phyloP scores from a whole-genome alignment of 2,329 filamentous ascomycete genomes.

The Pseudocercospora eumusae region DNA sequence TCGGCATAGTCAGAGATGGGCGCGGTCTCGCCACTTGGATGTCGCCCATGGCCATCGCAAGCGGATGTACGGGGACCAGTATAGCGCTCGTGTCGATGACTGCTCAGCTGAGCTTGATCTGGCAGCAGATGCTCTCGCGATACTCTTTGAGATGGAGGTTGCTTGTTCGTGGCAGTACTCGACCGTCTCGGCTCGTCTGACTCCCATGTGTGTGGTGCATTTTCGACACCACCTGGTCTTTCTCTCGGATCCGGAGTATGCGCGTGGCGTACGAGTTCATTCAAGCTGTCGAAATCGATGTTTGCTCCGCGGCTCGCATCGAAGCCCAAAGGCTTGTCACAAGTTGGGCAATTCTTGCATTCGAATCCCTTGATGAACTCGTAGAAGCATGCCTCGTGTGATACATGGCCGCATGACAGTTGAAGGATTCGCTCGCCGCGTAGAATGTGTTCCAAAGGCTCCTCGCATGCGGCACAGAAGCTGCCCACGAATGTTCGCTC shows the following conservation, averaged over 20 bases:
- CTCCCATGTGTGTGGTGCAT: conserved; percentile 67
- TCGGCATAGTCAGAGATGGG: conserved; percentile 78
- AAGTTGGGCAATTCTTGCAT: conserved; percentile 89
- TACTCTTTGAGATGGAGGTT: conserved; percentile 17
- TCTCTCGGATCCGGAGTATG: conserved; percentile 52
- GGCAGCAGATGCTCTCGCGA: conserved; percentile 34
- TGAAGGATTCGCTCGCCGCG: conserved; percentile 92
- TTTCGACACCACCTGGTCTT: conserved; percentile 42
- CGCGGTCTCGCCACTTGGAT: conserved; percentile 76
- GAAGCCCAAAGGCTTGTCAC: conserved; percentile 84
- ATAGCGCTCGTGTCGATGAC: conserved; percentile 31
- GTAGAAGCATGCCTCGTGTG: conserved; percentile 97
- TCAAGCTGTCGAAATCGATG: conserved; percentile 80
- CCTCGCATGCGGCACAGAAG: conserved; percentile 94
- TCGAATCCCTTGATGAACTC: conserved; percentile 96
- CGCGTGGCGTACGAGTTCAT: conserved; percentile 83
- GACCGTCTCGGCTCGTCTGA: conserved; percentile 29
- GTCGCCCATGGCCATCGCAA: conserved; percentile 58
- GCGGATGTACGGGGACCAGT: conserved; percentile 52
- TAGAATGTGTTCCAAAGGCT: conserved; percentile 91
- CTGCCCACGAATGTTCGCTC: conserved; percentile 94
- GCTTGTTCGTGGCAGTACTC: conserved; percentile 19
- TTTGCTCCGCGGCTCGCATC: conserved; percentile 93
- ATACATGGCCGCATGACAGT: conserved; percentile 94
- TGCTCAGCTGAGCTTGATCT: conserved; percentile 22